Evolutionary conservation across 164 flowering plant genomes (phyloP).

Genomic region (Aristolochia californica): DNA sequence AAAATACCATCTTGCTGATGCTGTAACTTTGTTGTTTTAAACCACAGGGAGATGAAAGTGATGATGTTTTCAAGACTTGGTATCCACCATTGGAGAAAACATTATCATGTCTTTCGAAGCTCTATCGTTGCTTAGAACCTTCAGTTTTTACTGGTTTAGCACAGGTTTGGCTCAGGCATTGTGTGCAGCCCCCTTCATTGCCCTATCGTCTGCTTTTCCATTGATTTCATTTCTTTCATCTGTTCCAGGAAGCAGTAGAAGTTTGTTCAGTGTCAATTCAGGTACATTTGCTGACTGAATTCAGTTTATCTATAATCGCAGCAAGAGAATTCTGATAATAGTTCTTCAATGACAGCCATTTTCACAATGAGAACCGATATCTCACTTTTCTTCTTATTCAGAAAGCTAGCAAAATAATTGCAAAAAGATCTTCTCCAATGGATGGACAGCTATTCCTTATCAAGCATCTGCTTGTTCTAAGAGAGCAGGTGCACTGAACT

Average conservation of each 20-base stretch:
- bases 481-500: constrained; percentile 67
- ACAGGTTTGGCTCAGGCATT: constrained; percentile 41
- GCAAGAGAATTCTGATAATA: too few relatives aligned
- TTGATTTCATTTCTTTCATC: background rate
- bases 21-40: background rate
- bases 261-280: constrained; percentile 81
- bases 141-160: constrained; percentile 95
- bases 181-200: background rate
- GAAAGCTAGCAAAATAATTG: constrained; percentile 91
- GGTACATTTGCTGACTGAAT: constrained; percentile 34
- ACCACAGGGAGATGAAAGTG: constrained; percentile 50
- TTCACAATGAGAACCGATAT: too few relatives aligned
- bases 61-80: constrained; percentile 70
- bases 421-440: constrained; percentile 68
- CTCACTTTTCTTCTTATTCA: constrained; percentile 13
- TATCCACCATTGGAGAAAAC: constrained; percentile 97
- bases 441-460: constrained; percentile 96
- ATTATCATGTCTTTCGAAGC: constrained; percentile 73
- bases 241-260: constrained; percentile 89
- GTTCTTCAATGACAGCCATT: too few relatives aligned
- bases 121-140: constrained; percentile 79
- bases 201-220: background rate
- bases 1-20: too few relatives aligned
- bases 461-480: constrained; percentile 78
- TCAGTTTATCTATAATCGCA: too few relatives aligned